These are phyloP conservation scores for Penicillium rolfsii DNA, from an alignment of 2,329 filamentous ascomycete species.

Conservation along the genomic window DNA sequence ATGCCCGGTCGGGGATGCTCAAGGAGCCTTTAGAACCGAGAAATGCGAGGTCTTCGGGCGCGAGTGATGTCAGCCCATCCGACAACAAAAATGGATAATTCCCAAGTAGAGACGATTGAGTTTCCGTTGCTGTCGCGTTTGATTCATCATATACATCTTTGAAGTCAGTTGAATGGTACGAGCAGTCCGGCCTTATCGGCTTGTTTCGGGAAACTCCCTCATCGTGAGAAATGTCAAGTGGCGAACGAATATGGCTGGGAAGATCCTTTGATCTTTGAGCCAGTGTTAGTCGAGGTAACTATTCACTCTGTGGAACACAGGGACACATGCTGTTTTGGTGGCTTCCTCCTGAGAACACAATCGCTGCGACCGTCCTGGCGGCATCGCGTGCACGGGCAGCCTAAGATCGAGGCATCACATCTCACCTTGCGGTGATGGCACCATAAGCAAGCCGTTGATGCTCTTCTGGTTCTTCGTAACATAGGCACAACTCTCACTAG, in stretches of 20 bases:
- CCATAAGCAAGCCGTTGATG: conserved; percentile 38
- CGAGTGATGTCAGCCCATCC: conserved; percentile 21
- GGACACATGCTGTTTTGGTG: conserved; percentile 20
- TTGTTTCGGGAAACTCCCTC: background rate
- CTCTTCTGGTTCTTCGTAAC: conserved; percentile 34
- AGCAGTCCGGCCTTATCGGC: background rate
- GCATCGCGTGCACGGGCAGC: conserved; percentile 57
- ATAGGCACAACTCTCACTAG: conserved; percentile 9
- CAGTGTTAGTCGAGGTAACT: background rate
- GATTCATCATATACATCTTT: background rate
- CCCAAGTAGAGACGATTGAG: background rate
- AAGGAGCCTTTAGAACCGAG: conserved; percentile 54
- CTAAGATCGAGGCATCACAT: conserved; percentile 37
- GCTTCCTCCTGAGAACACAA: conserved; percentile 42
- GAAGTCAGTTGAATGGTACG: background rate
- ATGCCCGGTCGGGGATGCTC: conserved; percentile 46
- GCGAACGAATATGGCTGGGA: background rate
- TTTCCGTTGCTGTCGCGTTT: background rate
- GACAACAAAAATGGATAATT: conserved; percentile 30
- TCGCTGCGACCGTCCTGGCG: conserved; percentile 54
- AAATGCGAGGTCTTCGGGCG: conserved; percentile 53
- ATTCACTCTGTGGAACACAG: background rate
- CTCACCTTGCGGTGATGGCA: conserved; percentile 41
- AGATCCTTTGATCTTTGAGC: background rate
- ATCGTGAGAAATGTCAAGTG: background rate